Evolutionary conservation across 2,329 filamentous ascomycete genomes (phyloP), one percentile per base, ranked within the genome.

Genomic region (Ascochyta clinopodiicola): DNA sequence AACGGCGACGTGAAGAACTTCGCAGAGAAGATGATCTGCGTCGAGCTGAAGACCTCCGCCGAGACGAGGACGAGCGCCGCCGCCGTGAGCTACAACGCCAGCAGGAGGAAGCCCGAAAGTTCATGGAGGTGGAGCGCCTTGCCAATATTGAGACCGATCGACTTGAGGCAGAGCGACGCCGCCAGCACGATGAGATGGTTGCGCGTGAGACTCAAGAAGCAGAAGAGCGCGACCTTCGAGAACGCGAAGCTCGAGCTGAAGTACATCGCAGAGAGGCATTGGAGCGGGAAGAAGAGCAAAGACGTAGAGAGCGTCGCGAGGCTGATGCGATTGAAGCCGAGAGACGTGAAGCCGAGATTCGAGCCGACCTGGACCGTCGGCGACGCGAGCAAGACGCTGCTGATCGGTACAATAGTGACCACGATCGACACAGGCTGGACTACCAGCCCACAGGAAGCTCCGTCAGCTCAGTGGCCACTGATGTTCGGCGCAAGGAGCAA

Each of bases 401-500:
- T 29, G 57, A 63, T 13, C 66, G 63, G 21, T 69, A 69, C 36
- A 56, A 63, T 25, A 67, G 49, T 38, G 67, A 71, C 24, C 65
- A 57, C 13, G 60, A 65, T 17, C 65, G 62, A 40, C 64, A 59
- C 8, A 59, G 51, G 27, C 52, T 73, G 9, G 70, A 71, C n/a
- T 59, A 67, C 27, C 69, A 73, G 49, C 61, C 53, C 6, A 70
- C 69, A 21, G 70, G 70, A 39, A 65, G 57, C 54, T 71, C 71
- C 7, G 57, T 68, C 22, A 69, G 60, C 54, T 71, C 71, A 8
- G 59, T 70, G 21, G 66, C 64, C n/a, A 72, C 65, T 13, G 71
- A 66, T 49, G 69, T 73, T 21, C 64, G 63, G 19, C 70, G 69
- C 25, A 74, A 73, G 37, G 72, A 76, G 42, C 59, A 64, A 21